Evolutionary conservation across 2,329 filamentous ascomycete species (phyloP), one percentile per base, ranked within the genome.

Genomic region (Dendrostoma leiphaemia): DNA sequence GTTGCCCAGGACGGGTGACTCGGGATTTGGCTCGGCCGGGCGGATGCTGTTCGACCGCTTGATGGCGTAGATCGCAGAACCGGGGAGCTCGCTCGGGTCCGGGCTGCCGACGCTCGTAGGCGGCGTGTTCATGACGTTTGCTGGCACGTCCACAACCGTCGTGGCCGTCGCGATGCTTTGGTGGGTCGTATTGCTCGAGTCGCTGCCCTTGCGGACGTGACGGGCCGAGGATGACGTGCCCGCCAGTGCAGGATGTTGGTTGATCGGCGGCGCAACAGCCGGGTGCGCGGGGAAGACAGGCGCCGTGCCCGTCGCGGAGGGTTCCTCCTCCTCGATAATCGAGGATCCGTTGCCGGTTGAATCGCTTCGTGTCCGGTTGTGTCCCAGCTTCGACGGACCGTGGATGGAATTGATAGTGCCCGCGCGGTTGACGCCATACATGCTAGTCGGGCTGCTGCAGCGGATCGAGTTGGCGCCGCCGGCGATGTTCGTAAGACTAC

Each of bases 241-340:
- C 13, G 44, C 19, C 19, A 21, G 19, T 32, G 44, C 28, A 9
- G 8, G 43, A 17, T 46, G 44, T 13, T 34, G n/a, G 5, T 24
- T 31, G 17, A 54, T 52, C 13, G 52, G 55, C 26, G 55, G 55
- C 7, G 49, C 44, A 13, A 58, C 52, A 17, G 55, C 55, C 10
- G 55, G 55, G 8, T 55, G 52, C 15, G 51, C 54, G 4, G 55
- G 55, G 32, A 58, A 58, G 15, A 58, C 40, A 12, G 48, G 34
- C 5, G 23, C 41, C 12, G 51, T 44, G 26, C n/a, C 40, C 17
- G 24, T 23, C n/a, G 52, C 55, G 48, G 43, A 15, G 51, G 51
- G 38, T 51, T 38, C 3, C 17, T 37, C 13, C 34, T 37, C 6
- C 35, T n/a, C n/a, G n/a, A n/a, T n/a, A n/a, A n/a, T 47, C 9